Evolutionary conservation across 768 basidiomycete genomes (phyloP).

Genomic region (Kwoniella dejecticola): DNA sequence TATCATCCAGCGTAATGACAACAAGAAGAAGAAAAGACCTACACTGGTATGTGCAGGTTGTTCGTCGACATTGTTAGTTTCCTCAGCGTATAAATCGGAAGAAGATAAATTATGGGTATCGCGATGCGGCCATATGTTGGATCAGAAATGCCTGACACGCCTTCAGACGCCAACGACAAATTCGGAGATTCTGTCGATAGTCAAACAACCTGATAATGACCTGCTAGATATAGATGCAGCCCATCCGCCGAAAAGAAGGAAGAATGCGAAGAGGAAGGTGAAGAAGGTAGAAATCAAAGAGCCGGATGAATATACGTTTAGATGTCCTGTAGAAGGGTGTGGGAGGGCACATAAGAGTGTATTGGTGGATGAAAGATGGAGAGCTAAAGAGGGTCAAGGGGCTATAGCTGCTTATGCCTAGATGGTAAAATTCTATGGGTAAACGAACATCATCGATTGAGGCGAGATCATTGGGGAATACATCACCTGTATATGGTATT

Average conservation of each 20-base stretch:
- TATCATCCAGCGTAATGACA: slow-evolving; percentile 15
- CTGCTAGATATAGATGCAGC: slow-evolving; percentile 3
- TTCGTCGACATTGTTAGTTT: slow-evolving; percentile 34
- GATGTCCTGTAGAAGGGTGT: slow-evolving; percentile 50
- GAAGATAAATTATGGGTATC: slow-evolving; percentile 45
- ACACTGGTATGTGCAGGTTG: slow-evolving; percentile 42
- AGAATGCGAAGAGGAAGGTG: slow-evolving; percentile 4
- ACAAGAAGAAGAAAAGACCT: slow-evolving; percentile 17
- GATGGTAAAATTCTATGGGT: no score
- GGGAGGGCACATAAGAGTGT: slow-evolving; percentile 36
- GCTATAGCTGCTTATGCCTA: slow-evolving; percentile 39
- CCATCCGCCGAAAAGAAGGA: slow-evolving; percentile 12
- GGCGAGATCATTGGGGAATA: no score
- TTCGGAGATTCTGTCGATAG: neutral
- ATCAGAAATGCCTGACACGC: slow-evolving; percentile 45
- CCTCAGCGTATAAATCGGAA: slow-evolving; percentile 37
- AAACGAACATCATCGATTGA: neutral
- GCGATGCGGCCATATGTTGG: slow-evolving; percentile 50
- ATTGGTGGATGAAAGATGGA: slow-evolving; percentile 33
- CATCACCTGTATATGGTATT: no score
- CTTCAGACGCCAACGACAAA: slow-evolving; percentile 30
- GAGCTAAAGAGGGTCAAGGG: slow-evolving; percentile 28
- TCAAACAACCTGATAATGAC: slow-evolving; percentile 18
- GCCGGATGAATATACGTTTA: slow-evolving; percentile 37
- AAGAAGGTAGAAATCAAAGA: slow-evolving; percentile 16